Evolutionary conservation across 306 rosid species (phyloP), one percentile per base, ranked within the genome.

Genomic region (Glycyrrhiza uralensis): DNA sequence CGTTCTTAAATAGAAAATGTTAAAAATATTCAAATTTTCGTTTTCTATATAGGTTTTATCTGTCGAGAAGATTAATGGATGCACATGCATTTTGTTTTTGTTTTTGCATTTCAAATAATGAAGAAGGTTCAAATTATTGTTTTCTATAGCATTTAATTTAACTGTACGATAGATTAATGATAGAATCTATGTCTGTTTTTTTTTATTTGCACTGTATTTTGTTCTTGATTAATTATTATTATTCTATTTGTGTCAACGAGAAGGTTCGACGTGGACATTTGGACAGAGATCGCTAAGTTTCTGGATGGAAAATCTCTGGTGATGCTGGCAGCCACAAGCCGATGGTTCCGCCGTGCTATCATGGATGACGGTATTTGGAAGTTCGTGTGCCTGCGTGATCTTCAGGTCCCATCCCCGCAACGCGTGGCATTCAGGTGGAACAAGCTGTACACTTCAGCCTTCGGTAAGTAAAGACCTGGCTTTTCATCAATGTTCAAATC

Each of bases 181-280:
- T 45, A 15, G 23, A 45, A 55, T 55, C 6, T 13, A 24, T 24
- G 3, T 11, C 10, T 30, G 14, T 6, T 11, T 38, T 5, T n/a
- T 14, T 47, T 58, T 6, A 32, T 7, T 49, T 22, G 5, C 33
- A 1, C 57, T 28, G 14, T 66, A 22, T 1, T 36, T 29, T 36
- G 47, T 5, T 33, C 36, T 41, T 51, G 65, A 13, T 39, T 12
- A 35, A 20, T 70, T 72, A 35, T 10, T 46, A 3, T 24, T 73
- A 59, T 59, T 17, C 33, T 9, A 39, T 17, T 49, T 32, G 70
- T 24, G 35, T 74, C 33, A 38, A 75, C 32, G 42, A 59, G 69
- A 36, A 94, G 99, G 94, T 89, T 70, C 78, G 95, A 94, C 69
- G 84, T 82, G 65, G 99, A 94, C 72, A 79, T 91, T n/a, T 94